Percentiles rank a stretch among this genome's conserved stretches.
These are phyloP conservation scores for Penicillium crystallinum DNA, from an alignment of 495 filamentous ascomycete species.

Conservation along the genomic window DNA sequence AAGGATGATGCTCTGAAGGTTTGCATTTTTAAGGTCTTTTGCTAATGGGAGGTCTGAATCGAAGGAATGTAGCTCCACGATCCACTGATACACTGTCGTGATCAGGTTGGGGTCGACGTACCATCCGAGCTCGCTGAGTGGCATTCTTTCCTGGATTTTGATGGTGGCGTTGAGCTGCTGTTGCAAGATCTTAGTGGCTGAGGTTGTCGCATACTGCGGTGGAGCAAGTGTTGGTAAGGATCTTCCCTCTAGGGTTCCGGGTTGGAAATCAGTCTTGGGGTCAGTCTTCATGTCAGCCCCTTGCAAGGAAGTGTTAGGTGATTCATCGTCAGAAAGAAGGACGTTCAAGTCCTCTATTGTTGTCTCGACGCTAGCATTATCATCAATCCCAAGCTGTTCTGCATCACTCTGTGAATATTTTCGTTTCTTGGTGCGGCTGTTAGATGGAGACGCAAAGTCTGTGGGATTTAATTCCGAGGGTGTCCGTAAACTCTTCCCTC, in stretches of 20 bases:
- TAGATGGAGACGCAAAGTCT: neutral
- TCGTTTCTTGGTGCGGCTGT: conserved; percentile 9
- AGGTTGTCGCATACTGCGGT: conserved; percentile 64
- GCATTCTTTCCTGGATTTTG: conserved; percentile 56
- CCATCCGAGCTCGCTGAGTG: conserved; percentile 75
- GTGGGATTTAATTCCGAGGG: neutral
- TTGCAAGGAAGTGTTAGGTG: neutral
- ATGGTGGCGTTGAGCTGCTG: conserved; percentile 57
- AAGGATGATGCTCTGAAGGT: conserved; percentile 63
- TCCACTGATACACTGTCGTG: conserved; percentile 85
- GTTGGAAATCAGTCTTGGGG: conserved; percentile 57
- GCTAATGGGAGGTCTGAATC: conserved; percentile 63
- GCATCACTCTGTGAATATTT: neutral
- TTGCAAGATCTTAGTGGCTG: conserved; percentile 58
- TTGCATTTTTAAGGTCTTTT: conserved; percentile 61
- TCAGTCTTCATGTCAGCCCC: neutral
- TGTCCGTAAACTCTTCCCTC: conserved; percentile 9
- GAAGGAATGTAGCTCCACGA: conserved; percentile 86
- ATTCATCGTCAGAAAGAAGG: conserved; percentile 13
- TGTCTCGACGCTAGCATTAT: conserved; percentile 15
- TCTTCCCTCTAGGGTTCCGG: conserved; percentile 54
- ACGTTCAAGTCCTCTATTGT: conserved; percentile 21
- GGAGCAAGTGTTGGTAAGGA: conserved; percentile 52
- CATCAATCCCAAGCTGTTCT: conserved; percentile 5
- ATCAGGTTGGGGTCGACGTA: conserved; percentile 61